Evolutionary conservation across 345 rosid genomes (phyloP), one percentile per base, ranked within the genome.

Genomic region (Triadica sebifera): DNA sequence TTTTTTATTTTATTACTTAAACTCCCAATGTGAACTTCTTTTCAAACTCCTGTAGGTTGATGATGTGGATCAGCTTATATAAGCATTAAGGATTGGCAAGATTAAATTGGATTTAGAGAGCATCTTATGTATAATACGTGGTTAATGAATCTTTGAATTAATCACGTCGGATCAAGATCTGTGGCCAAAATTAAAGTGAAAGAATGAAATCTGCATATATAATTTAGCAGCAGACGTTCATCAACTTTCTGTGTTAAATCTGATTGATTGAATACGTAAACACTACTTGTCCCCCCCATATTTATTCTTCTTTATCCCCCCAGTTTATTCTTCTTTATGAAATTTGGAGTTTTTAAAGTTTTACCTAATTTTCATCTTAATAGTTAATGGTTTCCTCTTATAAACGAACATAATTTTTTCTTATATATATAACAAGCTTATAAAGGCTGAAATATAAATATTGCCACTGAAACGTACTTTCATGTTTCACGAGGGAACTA

Each of bases 91-190:
- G 19, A 12, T 16, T 43, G 56, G 19, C 46, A 19, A 29, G 57
- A 74, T 57, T 66, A 39, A 64, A 65, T 41, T 39, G 43, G 46
- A 41, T 41, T 41, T 41, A 43, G n/a, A 10, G 24, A 25, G 58
- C 46, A 46, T 38, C 22, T 25, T 38, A 5, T 8, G 13, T 13
- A 4, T 5, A n/a, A 4, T 25, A n/a, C 20, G 15, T 46, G 38
- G 43, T 4, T 45, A 25, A 65, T 43, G 77, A 29, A 75, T 49
- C 38, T 68, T 68, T 49, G 60, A 69, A 58, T 46, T 15, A 17
- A 39, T 62, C 45, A 62, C 22, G 17, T 58, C 15, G 2, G 25
- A 20, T 58, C 12, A 22, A 58, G 62, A 58, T 8, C 4, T 3
- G 12, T 8, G 41, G 65, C 8, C 8, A 61, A 34, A 15, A 37